Evolutionary conservation across 2,329 filamentous ascomycete genomes (phyloP).

Genomic region (Fusarium algeriense): DNA sequence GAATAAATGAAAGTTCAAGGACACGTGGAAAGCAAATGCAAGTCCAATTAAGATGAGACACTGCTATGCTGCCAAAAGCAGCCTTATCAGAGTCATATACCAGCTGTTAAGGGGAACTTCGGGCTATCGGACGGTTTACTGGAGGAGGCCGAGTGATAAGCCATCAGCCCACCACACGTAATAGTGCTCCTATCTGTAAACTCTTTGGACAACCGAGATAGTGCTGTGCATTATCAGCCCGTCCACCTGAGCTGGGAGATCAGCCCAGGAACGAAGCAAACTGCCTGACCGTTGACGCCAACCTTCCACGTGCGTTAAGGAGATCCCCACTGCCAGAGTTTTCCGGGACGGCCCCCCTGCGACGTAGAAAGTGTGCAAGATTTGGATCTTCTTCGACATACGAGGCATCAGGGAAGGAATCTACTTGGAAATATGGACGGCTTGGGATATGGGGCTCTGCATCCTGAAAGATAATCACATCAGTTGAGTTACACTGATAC

Average conservation of each 20-base stretch:
- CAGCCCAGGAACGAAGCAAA: not conserved
- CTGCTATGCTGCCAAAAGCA: not conserved
- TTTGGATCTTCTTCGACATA: not conserved
- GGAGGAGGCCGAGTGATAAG: not conserved
- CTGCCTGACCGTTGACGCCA: not conserved
- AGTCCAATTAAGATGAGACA: not conserved
- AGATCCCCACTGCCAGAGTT: not conserved
- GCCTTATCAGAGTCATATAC: constrained; percentile 23
- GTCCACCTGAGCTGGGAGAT: constrained; percentile 2
- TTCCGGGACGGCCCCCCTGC: not conserved
- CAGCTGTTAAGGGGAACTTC: not conserved
- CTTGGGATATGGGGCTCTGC: not conserved
- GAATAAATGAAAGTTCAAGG: constrained; percentile 11
- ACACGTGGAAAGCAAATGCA: not conserved
- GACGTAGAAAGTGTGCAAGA: not conserved
- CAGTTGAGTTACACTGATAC: not conserved
- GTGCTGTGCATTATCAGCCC: constrained; percentile 9
- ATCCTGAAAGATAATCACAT: not conserved
- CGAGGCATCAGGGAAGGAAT: not conserved
- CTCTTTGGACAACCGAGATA: not conserved
- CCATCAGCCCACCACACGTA: constrained; percentile 7
- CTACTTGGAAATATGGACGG: not conserved
- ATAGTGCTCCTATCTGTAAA: constrained; percentile 4
- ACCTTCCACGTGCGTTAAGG: not conserved
- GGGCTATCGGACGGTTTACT: not conserved